These are phyloP conservation scores for Glycyrrhiza uralensis DNA, from an alignment of 306 rosid genomes.

Conservation along the genomic window DNA sequence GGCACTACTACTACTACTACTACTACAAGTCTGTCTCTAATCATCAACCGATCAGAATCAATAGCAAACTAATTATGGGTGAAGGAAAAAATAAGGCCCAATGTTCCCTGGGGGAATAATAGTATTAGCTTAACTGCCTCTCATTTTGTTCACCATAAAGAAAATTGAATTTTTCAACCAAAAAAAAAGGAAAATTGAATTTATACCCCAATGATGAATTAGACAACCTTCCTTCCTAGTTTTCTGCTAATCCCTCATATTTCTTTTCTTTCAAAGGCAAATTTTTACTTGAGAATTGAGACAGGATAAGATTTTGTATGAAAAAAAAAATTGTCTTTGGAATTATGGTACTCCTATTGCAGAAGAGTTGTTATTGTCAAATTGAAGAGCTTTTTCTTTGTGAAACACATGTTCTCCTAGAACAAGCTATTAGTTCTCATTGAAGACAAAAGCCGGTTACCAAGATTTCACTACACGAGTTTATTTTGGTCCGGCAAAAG, in stretches of 20 bases:
- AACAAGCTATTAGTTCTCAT: constrained; percentile 12
- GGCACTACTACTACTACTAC: too few relatives aligned
- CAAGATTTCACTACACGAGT: background rate
- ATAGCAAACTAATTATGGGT: background rate
- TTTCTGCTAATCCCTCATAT: background rate
- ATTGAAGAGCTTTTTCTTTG: constrained; percentile 11
- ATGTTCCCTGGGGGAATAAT: too few relatives aligned
- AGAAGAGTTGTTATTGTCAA: background rate
- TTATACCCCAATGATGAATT: background rate
- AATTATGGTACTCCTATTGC: background rate
- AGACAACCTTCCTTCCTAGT: background rate
- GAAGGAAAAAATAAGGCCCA: too few relatives aligned
- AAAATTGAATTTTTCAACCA: too few relatives aligned
- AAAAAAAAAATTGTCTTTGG: constrained; percentile 3
- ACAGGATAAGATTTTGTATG: background rate
- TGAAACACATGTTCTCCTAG: background rate
- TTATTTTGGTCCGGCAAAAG: constrained; percentile 18
- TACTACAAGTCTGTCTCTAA: constrained; percentile 16
- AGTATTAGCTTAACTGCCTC: too few relatives aligned
- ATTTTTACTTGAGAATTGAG: background rate
- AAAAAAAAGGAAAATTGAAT: background rate
- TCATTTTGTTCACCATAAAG: background rate
- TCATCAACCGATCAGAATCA: background rate
- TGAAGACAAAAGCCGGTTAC: constrained; percentile 5
- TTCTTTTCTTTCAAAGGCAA: background rate